Evolutionary conservation across 805 yeast species (phyloP), one percentile per base, ranked within the genome.

Genomic region (Candida ficus): DNA sequence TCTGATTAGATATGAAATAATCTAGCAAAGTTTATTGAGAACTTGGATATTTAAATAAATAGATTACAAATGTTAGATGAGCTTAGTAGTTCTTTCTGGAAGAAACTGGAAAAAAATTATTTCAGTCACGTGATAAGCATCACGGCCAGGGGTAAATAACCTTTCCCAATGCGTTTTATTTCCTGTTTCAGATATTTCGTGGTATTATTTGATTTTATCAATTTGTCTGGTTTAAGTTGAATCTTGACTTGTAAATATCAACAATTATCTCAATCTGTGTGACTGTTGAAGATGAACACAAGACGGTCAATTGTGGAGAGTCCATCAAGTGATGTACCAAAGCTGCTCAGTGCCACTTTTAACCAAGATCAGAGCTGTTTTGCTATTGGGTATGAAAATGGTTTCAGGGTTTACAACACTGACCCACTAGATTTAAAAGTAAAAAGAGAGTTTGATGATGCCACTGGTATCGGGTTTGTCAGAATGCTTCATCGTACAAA

Each of bases 351-450:
- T 30, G 53, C 53, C 6, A 29, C 53, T 20, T 90, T 88, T 69
- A 91, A 91, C 62, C 95, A 88, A 62, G 96, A 90, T 63, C 84
- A 80, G 53, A 82, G 88, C 28, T 91, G 97, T 60, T 89, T 91
- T 64, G 86, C 95, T 16, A 69, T 86, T 20, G 85, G 93, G 38
- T 82, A 78, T 46, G 89, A 85, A 44, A 62, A 68, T 33, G 97
- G 98, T 14, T 89, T 91, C 59, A 66, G 79, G 39, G 95, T 91
- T 11, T 91, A 78, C 68, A 85, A 83, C 56, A 75, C 95, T 4
- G 90, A 87, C 56, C 98, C 99, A 4, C 71, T 90, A 66, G 93
- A 83, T 44, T 62, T 78, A 44, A 67, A 89, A 46, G 90, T 83
- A 41, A 71, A 75, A 51, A 67, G 90, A 43, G 71, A 67, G 19